These are phyloP conservation scores for Kwoniella botswanensis DNA, from an alignment of 768 basidiomycete genomes.

Conservation along the genomic window DNA sequence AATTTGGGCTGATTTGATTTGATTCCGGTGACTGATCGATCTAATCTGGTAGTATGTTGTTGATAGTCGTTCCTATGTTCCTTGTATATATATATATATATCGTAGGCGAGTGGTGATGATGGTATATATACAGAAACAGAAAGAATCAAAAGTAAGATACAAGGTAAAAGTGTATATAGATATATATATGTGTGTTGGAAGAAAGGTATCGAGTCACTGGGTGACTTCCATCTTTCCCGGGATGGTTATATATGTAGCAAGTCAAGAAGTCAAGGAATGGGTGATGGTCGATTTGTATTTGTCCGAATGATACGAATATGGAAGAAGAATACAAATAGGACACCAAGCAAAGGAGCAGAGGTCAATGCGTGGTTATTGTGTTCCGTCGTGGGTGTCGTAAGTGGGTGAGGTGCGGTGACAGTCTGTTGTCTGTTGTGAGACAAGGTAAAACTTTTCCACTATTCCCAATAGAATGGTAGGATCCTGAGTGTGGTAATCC, in stretches of 20 bases:
- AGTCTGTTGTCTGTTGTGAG: not conserved
- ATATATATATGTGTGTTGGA: not conserved
- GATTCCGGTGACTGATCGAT: too few relatives aligned
- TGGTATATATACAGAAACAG: too few relatives aligned
- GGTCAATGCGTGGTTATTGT: not conserved
- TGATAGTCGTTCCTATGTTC: too few relatives aligned
- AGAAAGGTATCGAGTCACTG: slow-evolving; percentile 6
- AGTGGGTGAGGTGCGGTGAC: not conserved
- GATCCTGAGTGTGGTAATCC: not conserved
- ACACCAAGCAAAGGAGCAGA: not conserved
- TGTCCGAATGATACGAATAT: not conserved
- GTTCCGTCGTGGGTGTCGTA: not conserved
- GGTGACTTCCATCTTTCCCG: slow-evolving; percentile 12
- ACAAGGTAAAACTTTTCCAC: too few relatives aligned
- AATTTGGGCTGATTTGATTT: not conserved
- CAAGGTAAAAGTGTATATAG: not conserved
- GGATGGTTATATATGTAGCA: slow-evolving; percentile 1
- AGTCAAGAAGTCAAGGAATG: not conserved
- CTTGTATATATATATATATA: too few relatives aligned
- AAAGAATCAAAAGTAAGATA: not conserved
- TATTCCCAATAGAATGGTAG: not conserved
- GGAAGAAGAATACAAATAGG: not conserved
- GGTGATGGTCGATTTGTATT: not conserved
- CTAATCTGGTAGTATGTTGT: too few relatives aligned
- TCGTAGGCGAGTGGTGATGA: too few relatives aligned